phyloP scores from a whole-genome alignment of 768 basidiomycete species.

The Rhizopogon salebrosus region DNA sequence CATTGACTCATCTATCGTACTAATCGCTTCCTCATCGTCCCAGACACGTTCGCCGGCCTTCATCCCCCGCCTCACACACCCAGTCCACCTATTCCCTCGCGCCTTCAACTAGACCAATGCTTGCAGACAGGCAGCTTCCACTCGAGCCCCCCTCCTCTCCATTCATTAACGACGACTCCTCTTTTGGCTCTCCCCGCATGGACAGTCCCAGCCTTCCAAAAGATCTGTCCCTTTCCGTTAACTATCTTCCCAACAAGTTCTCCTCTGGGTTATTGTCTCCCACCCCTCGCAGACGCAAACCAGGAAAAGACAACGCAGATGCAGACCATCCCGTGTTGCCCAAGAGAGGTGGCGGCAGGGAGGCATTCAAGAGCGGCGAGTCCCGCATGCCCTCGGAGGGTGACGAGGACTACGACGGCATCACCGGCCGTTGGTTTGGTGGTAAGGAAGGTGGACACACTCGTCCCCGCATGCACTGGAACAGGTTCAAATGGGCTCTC shows the following conservation, averaged over 20 bases:
- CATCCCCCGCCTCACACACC: slow-evolving; percentile 33
- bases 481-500: slow-evolving; percentile 78
- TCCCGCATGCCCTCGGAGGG: slow-evolving; percentile 45
- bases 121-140: slow-evolving; percentile 28
- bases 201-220: background rate
- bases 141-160: slow-evolving; percentile 39
- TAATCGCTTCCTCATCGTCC: background rate
- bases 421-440: slow-evolving; percentile 33
- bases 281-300: slow-evolving; percentile 30
- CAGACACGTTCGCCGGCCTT: slow-evolving; percentile 8
- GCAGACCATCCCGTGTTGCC: slow-evolving; percentile 32
- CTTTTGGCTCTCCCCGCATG: slow-evolving; percentile 16
- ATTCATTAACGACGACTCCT: slow-evolving; percentile 23
- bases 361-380: slow-evolving; percentile 55
- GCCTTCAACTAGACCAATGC: slow-evolving; percentile 45
- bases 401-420: slow-evolving; percentile 53
- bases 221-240: slow-evolving; percentile 47
- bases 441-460: slow-evolving; percentile 33
- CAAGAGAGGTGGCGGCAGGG: slow-evolving; percentile 66
- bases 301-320: slow-evolving; percentile 25
- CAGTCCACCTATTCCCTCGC: slow-evolving; percentile 42
- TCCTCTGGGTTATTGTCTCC: slow-evolving; percentile 42
- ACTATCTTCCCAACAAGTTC: slow-evolving; percentile 78
- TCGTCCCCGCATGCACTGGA: slow-evolving; percentile 59
- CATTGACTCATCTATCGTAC: background rate